Percentiles rank a stretch among this genome's conserved stretches.
These are phyloP conservation scores for Clonostachys chloroleuca DNA, from an alignment of 2,329 filamentous ascomycete genomes.

Conservation along the genomic window DNA sequence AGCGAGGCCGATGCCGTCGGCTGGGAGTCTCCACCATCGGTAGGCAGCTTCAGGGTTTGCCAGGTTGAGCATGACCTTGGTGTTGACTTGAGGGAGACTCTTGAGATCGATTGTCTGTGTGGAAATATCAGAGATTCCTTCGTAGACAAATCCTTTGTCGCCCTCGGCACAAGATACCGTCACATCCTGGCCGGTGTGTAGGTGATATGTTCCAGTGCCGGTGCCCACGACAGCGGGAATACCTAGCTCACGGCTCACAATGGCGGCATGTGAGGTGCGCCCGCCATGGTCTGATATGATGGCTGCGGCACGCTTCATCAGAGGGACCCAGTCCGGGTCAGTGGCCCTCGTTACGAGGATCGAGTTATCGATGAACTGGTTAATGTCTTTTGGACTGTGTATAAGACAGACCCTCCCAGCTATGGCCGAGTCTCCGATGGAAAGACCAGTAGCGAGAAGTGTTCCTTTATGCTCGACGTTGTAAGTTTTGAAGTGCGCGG, in stretches of 20 bases:
- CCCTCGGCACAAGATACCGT: slow-evolving; percentile 31
- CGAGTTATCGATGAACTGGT: slow-evolving; percentile 22
- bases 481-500: slow-evolving; percentile 23
- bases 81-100: slow-evolving; percentile 12
- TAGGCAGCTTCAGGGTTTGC: slow-evolving; percentile 28
- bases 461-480: slow-evolving; percentile 18
- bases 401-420: slow-evolving; percentile 24
- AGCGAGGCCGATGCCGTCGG: slow-evolving; percentile 29
- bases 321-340: slow-evolving; percentile 29
- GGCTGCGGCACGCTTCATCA: slow-evolving; percentile 28
- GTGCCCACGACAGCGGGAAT: slow-evolving; percentile 29
- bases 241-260: slow-evolving; percentile 30
- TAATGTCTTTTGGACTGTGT: slow-evolving; percentile 17
- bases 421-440: slow-evolving; percentile 24
- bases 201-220: slow-evolving; percentile 23
- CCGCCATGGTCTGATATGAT: slow-evolving; percentile 30
- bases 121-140: slow-evolving; percentile 22
- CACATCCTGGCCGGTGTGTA: slow-evolving; percentile 27
- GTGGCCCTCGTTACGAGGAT: slow-evolving; percentile 26
- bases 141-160: slow-evolving; percentile 27
- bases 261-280: slow-evolving; percentile 30
- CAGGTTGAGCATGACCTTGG: slow-evolving; percentile 29
- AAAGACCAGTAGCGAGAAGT: slow-evolving; percentile 18
- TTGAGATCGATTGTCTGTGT: slow-evolving; percentile 20
- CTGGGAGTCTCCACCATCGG: slow-evolving; percentile 30